A percentile compares a stretch with the other conserved stretches of the same genome.
Evolutionary conservation across 176 grass and related monocot genomes (phyloP).

Genomic region (Triticum aestivum): IWGSC_CS_RefSeq_v2.1 NC_057808.1:36329805-36330304

Average conservation of each 20-base stretch:
- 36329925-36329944: slow-evolving; percentile 20
- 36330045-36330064: neutral
- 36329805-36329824: too few species aligned
- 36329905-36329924: neutral
- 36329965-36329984: slow-evolving; percentile 44
- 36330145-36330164: slow-evolving; percentile 24
- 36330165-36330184: slow-evolving; percentile 3
- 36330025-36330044: slow-evolving; percentile 31
- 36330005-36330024: neutral
- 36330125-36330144: slow-evolving; percentile 28
- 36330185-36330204: slow-evolving; percentile 12
- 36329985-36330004: slow-evolving; percentile 1
- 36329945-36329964: slow-evolving; percentile 18
- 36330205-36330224: neutral
- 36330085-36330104: slow-evolving; percentile 17
- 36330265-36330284: neutral
- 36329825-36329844: too few species aligned
- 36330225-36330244: neutral
- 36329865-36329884: neutral
- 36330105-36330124: slow-evolving; percentile 22
- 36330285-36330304: slow-evolving; percentile 19
- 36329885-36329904: neutral
- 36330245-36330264: slow-evolving; percentile 49
- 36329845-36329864: too few species aligned
- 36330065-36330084: neutral